phyloP scores from a whole-genome alignment of 257 asterid genomes.

The Solanum phureja region DNA sequence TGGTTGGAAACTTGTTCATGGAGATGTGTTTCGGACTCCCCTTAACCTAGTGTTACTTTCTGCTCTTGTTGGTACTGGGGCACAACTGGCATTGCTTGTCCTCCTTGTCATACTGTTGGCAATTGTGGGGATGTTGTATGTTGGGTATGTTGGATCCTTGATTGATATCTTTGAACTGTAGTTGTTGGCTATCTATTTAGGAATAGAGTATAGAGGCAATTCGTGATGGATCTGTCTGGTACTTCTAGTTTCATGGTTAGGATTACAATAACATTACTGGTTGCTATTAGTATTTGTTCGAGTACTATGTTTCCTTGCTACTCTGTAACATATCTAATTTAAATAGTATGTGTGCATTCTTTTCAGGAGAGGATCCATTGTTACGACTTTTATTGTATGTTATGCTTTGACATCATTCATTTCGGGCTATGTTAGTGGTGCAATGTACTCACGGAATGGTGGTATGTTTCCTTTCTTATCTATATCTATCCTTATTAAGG shows the following conservation, averaged over 20 bases:
- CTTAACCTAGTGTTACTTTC: slow-evolving; percentile 34
- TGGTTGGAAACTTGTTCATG: slow-evolving; percentile 68
- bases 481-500: background rate
- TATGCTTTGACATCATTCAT: slow-evolving; percentile 57
- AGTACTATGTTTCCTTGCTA: background rate
- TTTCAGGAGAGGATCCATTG: slow-evolving; percentile 53
- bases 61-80: slow-evolving; percentile 57
- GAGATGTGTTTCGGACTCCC: slow-evolving; percentile 53
- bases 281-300: background rate
- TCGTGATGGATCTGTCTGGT: background rate
- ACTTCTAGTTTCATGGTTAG: background rate
- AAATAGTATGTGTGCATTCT: background rate
- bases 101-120: slow-evolving; percentile 49
- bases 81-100: slow-evolving; percentile 48
- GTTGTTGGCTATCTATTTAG: background rate
- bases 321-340: background rate
- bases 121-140: slow-evolving; percentile 48
- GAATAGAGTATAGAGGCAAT: background rate
- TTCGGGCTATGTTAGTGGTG: slow-evolving; percentile 58
- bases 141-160: slow-evolving; percentile 37
- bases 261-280: background rate
- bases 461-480: slow-evolving; percentile 23
- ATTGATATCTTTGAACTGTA: background rate
- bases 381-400: slow-evolving; percentile 50
- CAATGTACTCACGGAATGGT: slow-evolving; percentile 58